Base-by-base conservation (phyloP, 1,139 yeast genomes). In the Diutina neorugosa region DNA sequence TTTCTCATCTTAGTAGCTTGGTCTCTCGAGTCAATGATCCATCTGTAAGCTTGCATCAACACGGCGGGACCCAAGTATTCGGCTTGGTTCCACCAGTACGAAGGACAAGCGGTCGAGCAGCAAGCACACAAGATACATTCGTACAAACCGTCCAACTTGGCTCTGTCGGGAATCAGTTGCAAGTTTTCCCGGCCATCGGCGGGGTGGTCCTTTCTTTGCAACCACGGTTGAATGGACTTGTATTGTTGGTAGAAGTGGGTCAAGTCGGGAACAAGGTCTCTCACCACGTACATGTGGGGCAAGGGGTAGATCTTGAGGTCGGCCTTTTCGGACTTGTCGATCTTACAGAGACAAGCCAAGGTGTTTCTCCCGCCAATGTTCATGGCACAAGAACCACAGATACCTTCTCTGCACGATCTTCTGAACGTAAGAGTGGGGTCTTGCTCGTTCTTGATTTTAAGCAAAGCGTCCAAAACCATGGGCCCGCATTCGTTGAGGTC, bases 61-160 rank as follows among this genome's bases (percentile, higher is more conserved):
- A 93, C 98, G 31, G 98, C 98, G 41, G 98, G 98, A 55, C 98
- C 98, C 64, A 94, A 78, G 74, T 94, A 94, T 77, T 94, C 96
- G 73, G 91, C 96, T 74, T 90, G 96, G 76, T 94, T 94, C 99
- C 99, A 94, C 98, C 99, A 94, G 80, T 94, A 94, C 7, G 98
- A 90, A 54, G 99, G 98, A 77, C 99, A 93, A 40, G 98, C 83
- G 53, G 99, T 94, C 44, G 98, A 91, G 74, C 98, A 93, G 75
- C 98, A 93, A 27, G 98, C 98, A 77, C 98, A 93, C 67, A 93
- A 78, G 64, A 93, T 93, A 78, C 98, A 93, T 74, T 93, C 98
- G 73, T 93, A 93, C 63, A 93, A 76, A 56, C 98, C 98, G 69
- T 93, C 98, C 66, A 93, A 81, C 76, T 93, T 94, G 73, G 87